Conservation (phyloP, 371 early-diverging fungal species). For the Umbelopsis sp. region DNA sequence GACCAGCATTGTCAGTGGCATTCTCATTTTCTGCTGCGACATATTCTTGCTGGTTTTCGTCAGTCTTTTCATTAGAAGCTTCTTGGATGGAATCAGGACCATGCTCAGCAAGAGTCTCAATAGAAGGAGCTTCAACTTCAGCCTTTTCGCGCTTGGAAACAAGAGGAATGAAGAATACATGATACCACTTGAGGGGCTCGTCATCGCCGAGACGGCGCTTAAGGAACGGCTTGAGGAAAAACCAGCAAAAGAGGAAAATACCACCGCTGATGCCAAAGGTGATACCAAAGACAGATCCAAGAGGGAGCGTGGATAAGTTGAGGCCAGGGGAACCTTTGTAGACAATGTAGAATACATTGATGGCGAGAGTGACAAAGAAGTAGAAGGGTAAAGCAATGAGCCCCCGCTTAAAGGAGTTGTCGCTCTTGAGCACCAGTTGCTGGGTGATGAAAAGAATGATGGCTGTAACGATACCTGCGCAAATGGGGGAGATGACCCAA, state of each 20-base stretch:
- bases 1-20: not conserved
- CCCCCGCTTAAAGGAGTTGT: slow-evolving; percentile 75
- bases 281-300: slow-evolving; percentile 59
- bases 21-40: not conserved
- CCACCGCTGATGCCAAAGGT: slow-evolving; percentile 60
- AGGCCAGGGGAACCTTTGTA: slow-evolving; percentile 71
- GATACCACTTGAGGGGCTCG: slow-evolving; percentile 75
- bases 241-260: slow-evolving; percentile 56
- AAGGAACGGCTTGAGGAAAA: slow-evolving; percentile 70
- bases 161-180: slow-evolving; percentile 59
- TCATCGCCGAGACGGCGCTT: slow-evolving; percentile 63
- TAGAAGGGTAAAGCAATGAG: slow-evolving; percentile 80
- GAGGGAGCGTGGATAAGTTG: slow-evolving; percentile 37
- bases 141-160: slow-evolving; percentile 41
- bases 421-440: slow-evolving; percentile 60
- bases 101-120: not conserved
- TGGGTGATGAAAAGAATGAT: slow-evolving; percentile 71
- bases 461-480: slow-evolving; percentile 70
- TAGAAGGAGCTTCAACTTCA: slow-evolving; percentile 23
- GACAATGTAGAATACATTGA: slow-evolving; percentile 77
- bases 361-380: slow-evolving; percentile 71
- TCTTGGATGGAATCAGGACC: not conserved
- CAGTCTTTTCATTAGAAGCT: not conserved
- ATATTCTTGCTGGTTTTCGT: slow-evolving; percentile 1
- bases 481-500: slow-evolving; percentile 79